Percentiles rank a stretch among this genome's conserved stretches.
Conservation (phyloP, 768 basidiomycete species). For the Sporobolomyces roseus region DNA sequence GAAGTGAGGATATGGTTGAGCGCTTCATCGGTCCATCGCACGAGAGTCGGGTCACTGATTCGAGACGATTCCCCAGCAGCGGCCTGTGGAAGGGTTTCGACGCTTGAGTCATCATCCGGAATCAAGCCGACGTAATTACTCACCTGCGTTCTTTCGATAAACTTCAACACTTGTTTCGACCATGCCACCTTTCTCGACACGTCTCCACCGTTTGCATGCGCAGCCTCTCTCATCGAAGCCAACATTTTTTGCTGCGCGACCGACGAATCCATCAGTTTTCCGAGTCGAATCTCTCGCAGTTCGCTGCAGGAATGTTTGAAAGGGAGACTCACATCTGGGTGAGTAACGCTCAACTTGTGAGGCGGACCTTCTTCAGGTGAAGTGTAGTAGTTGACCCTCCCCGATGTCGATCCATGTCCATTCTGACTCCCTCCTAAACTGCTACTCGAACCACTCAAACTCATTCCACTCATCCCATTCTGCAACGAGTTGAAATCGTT, state of each 20-base stretch:
- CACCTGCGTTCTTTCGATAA: conserved; percentile 62
- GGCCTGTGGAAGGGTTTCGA: no score
- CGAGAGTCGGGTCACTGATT: conserved; percentile 61
- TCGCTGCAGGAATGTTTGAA: not conserved
- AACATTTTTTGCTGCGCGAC: conserved; percentile 34
- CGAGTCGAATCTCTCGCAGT: not conserved
- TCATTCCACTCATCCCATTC: conserved; percentile 22
- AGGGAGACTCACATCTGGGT: conserved; percentile 28
- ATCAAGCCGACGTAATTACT: conserved; percentile 44
- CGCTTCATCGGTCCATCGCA: conserved; percentile 61
- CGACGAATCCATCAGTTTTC: not conserved
- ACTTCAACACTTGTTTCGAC: conserved; percentile 75
- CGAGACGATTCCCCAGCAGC: conserved; percentile 54
- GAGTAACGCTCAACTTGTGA: conserved; percentile 34
- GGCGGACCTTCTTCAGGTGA: conserved; percentile 38
- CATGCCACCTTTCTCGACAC: conserved; percentile 59
- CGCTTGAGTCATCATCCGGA: no score
- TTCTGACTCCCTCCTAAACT: no score
- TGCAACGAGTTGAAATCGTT: conserved; percentile 25
- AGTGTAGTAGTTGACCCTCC: conserved; percentile 29
- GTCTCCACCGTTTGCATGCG: conserved; percentile 24
- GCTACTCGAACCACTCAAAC: not conserved
- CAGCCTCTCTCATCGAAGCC: conserved; percentile 33
- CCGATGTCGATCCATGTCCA: not conserved
- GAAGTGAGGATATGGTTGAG: conserved; percentile 62